Evolutionary conservation across 371 early-diverging fungal species (phyloP).

Genomic region (Circinella minor): DNA sequence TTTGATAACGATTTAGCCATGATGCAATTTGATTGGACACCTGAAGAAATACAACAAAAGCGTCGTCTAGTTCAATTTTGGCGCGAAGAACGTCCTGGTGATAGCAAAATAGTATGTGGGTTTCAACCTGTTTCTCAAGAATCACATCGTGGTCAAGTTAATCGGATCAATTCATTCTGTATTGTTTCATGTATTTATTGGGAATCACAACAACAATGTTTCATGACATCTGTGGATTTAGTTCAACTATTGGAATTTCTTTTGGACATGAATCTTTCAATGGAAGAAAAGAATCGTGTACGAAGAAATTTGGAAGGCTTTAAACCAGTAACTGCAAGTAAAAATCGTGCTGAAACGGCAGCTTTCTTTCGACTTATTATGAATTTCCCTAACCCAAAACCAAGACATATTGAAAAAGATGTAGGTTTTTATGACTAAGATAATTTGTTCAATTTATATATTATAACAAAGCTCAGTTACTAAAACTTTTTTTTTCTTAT

Average conservation of each 20-base stretch:
- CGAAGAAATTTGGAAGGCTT: constrained; percentile 85
- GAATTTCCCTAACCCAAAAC: constrained; percentile 82
- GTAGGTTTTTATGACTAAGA: neutral
- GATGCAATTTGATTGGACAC: constrained; percentile 57
- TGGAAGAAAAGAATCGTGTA: constrained; percentile 86
- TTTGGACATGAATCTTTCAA: constrained; percentile 72
- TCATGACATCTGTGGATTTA: constrained; percentile 82
- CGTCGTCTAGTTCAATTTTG: constrained; percentile 78
- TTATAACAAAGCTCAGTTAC: too few species aligned
- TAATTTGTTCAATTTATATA: too few species aligned
- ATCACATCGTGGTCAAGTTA: constrained; percentile 21
- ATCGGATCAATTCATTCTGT: constrained; percentile 43
- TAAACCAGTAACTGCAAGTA: constrained; percentile 77
- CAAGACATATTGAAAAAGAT: constrained; percentile 87
- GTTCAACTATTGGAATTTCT: constrained; percentile 74
- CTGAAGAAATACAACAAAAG: constrained; percentile 61
- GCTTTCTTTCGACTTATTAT: constrained; percentile 82
- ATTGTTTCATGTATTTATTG: constrained; percentile 85
- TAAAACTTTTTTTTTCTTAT: neutral
- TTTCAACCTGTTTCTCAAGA: constrained; percentile 68
- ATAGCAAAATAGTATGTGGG: constrained; percentile 26
- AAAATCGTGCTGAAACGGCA: constrained; percentile 68
- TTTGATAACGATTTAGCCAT: constrained; percentile 62
- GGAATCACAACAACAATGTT: constrained; percentile 57
- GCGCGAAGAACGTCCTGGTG: constrained; percentile 49